Percentiles rank a stretch among this genome's conserved stretches.
phyloP scores from a whole-genome alignment of 176 grass and related monocot genomes.

The Phragmites australis region DNA sequence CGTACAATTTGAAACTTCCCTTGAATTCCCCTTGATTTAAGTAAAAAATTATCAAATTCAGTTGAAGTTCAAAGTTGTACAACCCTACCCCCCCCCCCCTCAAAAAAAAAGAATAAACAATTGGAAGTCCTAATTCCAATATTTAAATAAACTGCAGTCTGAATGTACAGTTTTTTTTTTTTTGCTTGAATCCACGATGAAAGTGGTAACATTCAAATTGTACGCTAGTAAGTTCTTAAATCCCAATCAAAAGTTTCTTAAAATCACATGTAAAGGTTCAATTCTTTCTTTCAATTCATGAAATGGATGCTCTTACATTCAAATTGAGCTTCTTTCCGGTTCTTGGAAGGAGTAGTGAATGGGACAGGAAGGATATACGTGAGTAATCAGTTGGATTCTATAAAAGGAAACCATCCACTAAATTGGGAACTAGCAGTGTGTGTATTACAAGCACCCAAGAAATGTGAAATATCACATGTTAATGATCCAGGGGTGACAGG shows the following conservation, averaged over 20 bases:
- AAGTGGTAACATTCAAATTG: background rate
- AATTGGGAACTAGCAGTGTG: background rate
- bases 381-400: background rate
- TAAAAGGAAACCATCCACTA: background rate
- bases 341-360: background rate
- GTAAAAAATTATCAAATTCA: no score
- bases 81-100: no score
- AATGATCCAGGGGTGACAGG: constrained; percentile 10
- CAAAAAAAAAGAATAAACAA: no score
- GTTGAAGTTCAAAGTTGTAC: no score
- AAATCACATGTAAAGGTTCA: background rate
- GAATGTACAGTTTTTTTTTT: background rate
- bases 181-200: background rate
- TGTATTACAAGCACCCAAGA: background rate
- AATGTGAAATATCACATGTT: background rate
- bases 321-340: background rate
- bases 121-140: background rate
- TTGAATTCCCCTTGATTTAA: no score
- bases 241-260: no score
- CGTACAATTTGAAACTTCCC: background rate
- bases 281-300: background rate
- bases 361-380: background rate
- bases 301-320: background rate
- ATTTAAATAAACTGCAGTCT: background rate
- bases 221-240: no score